phyloP scores from a whole-genome alignment of 2,329 filamentous ascomycete genomes.

The Coniochaeta sp. region DNA sequence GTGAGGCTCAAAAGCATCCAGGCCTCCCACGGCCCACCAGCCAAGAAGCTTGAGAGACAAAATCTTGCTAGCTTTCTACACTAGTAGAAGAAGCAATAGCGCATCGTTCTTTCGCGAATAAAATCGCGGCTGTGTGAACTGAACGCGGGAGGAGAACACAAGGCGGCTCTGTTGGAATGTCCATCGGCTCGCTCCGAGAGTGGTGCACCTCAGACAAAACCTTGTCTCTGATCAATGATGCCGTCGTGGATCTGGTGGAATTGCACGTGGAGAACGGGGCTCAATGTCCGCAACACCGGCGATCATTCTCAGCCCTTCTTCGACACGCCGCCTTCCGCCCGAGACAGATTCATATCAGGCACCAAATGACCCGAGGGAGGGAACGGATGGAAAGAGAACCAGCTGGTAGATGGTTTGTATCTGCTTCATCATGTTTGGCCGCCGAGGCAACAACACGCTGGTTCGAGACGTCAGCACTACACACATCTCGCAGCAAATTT shows the following conservation, averaged over 20 bases:
- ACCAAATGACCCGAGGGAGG: not conserved
- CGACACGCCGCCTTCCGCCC: not conserved
- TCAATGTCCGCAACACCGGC: not conserved
- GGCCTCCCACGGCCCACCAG: not conserved
- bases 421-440: too few species aligned
- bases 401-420: not conserved
- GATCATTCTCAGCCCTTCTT: not conserved
- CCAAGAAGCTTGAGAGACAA: not conserved
- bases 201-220: not conserved
- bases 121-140: not conserved
- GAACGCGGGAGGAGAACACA: not conserved
- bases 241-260: not conserved
- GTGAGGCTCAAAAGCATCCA: not conserved
- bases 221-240: not conserved
- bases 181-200: not conserved
- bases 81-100: not conserved
- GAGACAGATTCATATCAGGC: not conserved
- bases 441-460: too few species aligned
- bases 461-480: too few species aligned
- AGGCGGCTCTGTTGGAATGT: not conserved
- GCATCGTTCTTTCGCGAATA: not conserved
- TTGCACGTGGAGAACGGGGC: not conserved
- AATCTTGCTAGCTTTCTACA: not conserved
- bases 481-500: too few species aligned
- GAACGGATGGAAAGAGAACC: not conserved